A percentile compares a stretch with the other conserved stretches of the same genome.
Conservation (phyloP, 108 stramenopile genomes). For the Seminavis robusta region DNA sequence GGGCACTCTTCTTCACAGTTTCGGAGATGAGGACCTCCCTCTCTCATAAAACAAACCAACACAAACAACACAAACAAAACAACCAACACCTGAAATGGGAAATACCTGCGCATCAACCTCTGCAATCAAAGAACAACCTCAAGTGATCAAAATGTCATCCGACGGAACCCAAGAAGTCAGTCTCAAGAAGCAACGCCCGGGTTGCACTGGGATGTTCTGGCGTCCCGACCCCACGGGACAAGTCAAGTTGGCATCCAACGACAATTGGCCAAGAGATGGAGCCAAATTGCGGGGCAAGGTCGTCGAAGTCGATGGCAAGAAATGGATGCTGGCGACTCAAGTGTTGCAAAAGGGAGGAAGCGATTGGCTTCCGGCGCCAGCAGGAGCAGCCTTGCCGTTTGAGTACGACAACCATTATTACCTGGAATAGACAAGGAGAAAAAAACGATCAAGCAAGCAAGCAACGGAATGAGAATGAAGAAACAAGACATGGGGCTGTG, state of each 20-base stretch:
- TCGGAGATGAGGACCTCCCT: too few relatives aligned
- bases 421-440: conserved; percentile 3
- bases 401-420: conserved; percentile 33
- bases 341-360: conserved; percentile 10
- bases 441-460: too few relatives aligned
- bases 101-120: too few relatives aligned
- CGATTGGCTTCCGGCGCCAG: conserved; percentile 16
- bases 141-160: too few relatives aligned
- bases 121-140: too few relatives aligned
- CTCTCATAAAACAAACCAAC: too few relatives aligned
- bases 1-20: too few relatives aligned
- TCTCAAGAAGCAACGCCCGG: conserved; percentile 20
- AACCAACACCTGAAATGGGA: too few relatives aligned
- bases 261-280: conserved; percentile 24
- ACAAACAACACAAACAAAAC: too few relatives aligned
- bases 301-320: conserved; percentile 14
- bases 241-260: neutral
- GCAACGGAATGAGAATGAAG: too few relatives aligned
- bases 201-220: conserved; percentile 31
- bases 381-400: conserved; percentile 26
- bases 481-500: too few relatives aligned
- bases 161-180: too few relatives aligned
- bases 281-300: conserved; percentile 12
- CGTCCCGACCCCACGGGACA: conserved; percentile 11
- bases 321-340: conserved; percentile 16